Evolutionary conservation across 495 filamentous ascomycete genomes (phyloP).

Genomic region (Penicillium odoratum): DNA sequence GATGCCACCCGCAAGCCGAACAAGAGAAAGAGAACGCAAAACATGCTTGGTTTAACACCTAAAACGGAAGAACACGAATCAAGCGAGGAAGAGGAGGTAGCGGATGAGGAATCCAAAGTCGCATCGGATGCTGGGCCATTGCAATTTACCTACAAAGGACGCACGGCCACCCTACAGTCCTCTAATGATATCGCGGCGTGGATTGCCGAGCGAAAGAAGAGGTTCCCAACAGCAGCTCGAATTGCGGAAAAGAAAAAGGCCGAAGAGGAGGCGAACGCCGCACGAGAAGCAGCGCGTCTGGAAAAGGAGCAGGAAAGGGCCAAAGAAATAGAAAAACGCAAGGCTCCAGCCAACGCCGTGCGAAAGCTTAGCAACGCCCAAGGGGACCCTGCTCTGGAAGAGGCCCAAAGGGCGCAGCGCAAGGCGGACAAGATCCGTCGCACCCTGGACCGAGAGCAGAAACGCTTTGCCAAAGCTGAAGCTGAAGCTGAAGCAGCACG

Average conservation of each 20-base stretch:
- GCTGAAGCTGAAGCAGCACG: conserved; percentile 46
- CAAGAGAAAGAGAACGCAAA: conserved; percentile 77
- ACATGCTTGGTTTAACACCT: conserved; percentile 78
- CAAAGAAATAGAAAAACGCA: conserved; percentile 23
- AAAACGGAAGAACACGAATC: conserved; percentile 70
- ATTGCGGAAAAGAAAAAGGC: conserved; percentile 49
- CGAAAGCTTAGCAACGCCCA: conserved; percentile 26
- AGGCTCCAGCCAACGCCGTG: conserved; percentile 5
- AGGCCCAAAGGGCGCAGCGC: conserved; percentile 43
- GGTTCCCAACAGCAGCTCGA: conserved; percentile 73
- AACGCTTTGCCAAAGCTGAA: conserved; percentile 49
- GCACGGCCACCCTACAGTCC: conserved; percentile 49
- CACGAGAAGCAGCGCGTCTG: conserved; percentile 32
- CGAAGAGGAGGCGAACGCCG: conserved; percentile 44
- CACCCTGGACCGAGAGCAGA: conserved; percentile 49
- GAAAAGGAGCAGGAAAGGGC: conserved; percentile 33
- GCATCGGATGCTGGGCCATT: conserved; percentile 38
- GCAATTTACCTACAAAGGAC: conserved; percentile 45
- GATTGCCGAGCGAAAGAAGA: conserved; percentile 76
- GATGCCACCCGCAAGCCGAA: conserved; percentile 49
- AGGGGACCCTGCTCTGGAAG: conserved; percentile 33
- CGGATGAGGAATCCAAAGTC: conserved; percentile 63
- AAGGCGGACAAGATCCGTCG: conserved; percentile 52
- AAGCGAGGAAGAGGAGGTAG: conserved; percentile 69
- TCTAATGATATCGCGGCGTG: conserved; percentile 72